Base-by-base conservation (phyloP, 2,329 filamentous ascomycete species). In the Biscogniauxia sp. region DNA sequence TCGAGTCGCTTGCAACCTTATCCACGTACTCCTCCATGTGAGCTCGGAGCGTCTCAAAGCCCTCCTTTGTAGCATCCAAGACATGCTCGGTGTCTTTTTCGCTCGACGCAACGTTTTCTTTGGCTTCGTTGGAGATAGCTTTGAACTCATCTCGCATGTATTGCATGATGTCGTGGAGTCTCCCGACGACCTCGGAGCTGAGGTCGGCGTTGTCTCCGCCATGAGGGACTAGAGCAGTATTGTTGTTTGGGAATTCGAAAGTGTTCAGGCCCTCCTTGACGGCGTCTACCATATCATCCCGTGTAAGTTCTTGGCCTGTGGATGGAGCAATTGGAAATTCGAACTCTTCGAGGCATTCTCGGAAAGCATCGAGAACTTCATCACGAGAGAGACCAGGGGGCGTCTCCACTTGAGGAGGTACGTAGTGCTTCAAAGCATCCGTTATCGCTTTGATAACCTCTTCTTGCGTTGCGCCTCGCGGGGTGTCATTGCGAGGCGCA, bases 31-130 rank as follows among this genome's bases (percentile, higher is more conserved):
- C 81, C 68, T 97, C 92, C 58, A 98, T 91, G 61, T 96, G 90
- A 13, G 80, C 78, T 11, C 92, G 88, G 6, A 98, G 84, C 66
- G 86, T 88, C 67, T 96, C 92, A 0, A 72, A 67, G 0, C 93
- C 93, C 71, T 96, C 92, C 67, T 92, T 94, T 51, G 96, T 88
- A 0, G 92, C 91, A 73, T 95, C 91, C 4, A 97, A 80, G 13
- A 96, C 88, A 73, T 97, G 92, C 73, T 97, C 93, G 0, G 92
- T 94, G 72, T 95, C 92, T 60, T 88, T 84, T 50, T 90, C 91
- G 67, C 88, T 91, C 63, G 90, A 88, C 2, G 90, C 86, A 20
- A 92, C 88, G 67, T 92, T 94, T 68, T 94, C 86, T 73, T 93
- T 93, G 11, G 85, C 82, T 68, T 88, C 86, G 26, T 87, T 82